A percentile compares a stretch with the other conserved stretches of the same genome.
Conservation (phyloP, 1,284 basidiomycete genomes). For the Papiliotrema flavescens region DNA sequence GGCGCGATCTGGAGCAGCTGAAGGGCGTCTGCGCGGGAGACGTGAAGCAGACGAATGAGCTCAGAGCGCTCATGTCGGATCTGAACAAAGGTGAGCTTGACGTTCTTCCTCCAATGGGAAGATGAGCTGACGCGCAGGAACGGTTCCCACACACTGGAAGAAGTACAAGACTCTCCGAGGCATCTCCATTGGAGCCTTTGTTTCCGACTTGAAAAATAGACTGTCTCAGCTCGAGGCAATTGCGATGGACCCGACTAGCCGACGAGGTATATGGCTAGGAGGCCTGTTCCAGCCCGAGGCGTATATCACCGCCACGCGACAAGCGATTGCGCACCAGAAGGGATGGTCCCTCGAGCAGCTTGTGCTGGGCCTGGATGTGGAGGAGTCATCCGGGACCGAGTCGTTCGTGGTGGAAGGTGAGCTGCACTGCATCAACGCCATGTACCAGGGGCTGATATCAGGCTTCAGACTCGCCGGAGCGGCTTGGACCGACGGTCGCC, state of each 20-base stretch:
- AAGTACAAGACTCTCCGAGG: conserved; percentile 79
- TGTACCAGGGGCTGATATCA: conserved; percentile 38
- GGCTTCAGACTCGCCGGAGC: conserved; percentile 84
- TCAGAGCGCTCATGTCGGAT: conserved; percentile 78
- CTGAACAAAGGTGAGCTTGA: conserved; percentile 71
- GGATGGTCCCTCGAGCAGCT: conserved; percentile 90
- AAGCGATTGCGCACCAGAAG: conserved; percentile 84
- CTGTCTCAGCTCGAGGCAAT: conserved; percentile 76
- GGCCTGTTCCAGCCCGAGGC: conserved; percentile 93
- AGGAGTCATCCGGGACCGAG: conserved; percentile 65
- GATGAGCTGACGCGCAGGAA: conserved; percentile 55
- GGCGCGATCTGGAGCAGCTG: conserved; percentile 73
- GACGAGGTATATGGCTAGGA: conserved; percentile 71
- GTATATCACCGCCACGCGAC: conserved; percentile 88
- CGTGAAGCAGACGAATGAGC: conserved; percentile 90
- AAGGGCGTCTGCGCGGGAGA: conserved; percentile 78
- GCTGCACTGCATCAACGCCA: conserved; percentile 23
- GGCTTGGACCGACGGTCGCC: conserved; percentile 62
- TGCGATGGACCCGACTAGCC: conserved; percentile 53
- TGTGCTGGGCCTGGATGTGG: conserved; percentile 71
- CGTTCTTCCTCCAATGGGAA: conserved; percentile 9
- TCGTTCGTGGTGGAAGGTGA: conserved; percentile 82
- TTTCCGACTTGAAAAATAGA: conserved; percentile 73
- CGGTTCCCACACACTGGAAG: conserved; percentile 81
- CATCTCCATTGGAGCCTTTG: conserved; percentile 77